These are phyloP conservation scores for Pseudocercospora ulei DNA, from an alignment of 2,329 filamentous ascomycete species.

Conservation along the genomic window DNA sequence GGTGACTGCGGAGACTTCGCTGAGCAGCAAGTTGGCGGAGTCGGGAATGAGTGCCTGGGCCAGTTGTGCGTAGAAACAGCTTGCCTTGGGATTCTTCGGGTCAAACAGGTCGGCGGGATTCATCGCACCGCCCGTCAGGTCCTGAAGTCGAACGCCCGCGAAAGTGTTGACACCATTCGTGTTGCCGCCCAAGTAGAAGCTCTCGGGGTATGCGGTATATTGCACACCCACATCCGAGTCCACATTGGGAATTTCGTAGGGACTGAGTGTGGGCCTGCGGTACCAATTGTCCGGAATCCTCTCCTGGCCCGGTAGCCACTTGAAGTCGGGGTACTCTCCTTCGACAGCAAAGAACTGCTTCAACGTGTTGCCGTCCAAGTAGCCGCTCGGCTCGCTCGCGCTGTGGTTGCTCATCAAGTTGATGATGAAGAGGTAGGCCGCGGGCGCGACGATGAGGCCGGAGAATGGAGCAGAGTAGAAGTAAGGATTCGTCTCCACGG, in stretches of 20 bases:
- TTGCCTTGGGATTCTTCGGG: constrained; percentile 5
- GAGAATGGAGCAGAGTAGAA: constrained; percentile 31
- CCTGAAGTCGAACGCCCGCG: constrained; percentile 30
- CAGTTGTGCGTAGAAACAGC: constrained; percentile 18
- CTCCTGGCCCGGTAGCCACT: constrained; percentile 23
- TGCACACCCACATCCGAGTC: constrained; percentile 13
- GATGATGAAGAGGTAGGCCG: constrained; percentile 29
- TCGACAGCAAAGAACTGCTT: constrained; percentile 25
- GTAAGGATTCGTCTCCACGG: constrained; percentile 30
- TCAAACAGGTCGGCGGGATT: constrained; percentile 28
- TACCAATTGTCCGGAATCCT: constrained; percentile 28
- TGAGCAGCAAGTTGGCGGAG: constrained; percentile 11
- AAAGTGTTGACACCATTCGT: constrained; percentile 32
- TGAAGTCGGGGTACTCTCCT: constrained; percentile 24
- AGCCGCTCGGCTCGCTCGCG: constrained; percentile 21
- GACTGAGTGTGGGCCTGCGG: constrained; percentile 4
- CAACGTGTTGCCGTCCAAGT: constrained; percentile 23
- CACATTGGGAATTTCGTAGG: constrained; percentile 11
- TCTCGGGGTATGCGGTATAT: constrained; percentile 24
- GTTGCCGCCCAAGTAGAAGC: constrained; percentile 33
- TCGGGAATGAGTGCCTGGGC: constrained; percentile 16
- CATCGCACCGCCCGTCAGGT: constrained; percentile 38
- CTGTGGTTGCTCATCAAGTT: constrained; percentile 27
- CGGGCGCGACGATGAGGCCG: constrained; percentile 23
- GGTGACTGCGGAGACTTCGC: constrained; percentile 13